Conservation (phyloP, 306 rosid genomes). For the Acacia crassicarpa region DNA sequence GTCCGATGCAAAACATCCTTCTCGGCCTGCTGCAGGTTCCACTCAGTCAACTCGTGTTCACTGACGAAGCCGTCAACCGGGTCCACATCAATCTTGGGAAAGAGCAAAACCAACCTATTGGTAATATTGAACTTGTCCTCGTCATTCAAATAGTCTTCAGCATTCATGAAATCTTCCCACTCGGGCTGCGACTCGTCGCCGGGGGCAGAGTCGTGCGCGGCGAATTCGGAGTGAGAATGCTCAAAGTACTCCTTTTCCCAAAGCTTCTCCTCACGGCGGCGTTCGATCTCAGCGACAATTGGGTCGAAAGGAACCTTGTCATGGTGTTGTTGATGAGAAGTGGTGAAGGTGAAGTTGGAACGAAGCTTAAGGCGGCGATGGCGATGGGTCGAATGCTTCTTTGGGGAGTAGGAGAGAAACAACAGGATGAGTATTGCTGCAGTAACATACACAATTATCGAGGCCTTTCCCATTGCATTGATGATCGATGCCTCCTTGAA, state of each 20-base stretch:
- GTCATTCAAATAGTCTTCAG: conserved; percentile 86
- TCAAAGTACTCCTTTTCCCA: conserved; percentile 82
- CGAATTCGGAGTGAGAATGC: conserved; percentile 50
- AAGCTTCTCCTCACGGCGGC: conserved; percentile 81
- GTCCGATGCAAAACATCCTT: conserved; percentile 79
- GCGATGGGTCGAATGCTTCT: conserved; percentile 45
- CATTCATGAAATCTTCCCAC: conserved; percentile 92
- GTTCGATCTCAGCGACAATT: conserved; percentile 82
- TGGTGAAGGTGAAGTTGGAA: conserved; percentile 68
- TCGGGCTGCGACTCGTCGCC: conserved; percentile 90
- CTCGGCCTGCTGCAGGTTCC: conserved; percentile 80
- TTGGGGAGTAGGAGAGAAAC: conserved; percentile 69
- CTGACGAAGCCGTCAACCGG: conserved; percentile 67
- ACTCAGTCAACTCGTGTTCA: conserved; percentile 71
- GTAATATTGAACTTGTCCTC: conserved; percentile 89
- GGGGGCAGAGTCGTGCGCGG: conserved; percentile 51
- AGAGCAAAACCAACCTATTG: conserved; percentile 54
- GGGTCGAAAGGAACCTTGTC: conserved; percentile 79
- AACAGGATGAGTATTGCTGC: conserved; percentile 54
- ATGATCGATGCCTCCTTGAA: background rate
- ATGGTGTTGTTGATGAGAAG: conserved; percentile 44
- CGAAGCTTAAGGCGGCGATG: conserved; percentile 95
- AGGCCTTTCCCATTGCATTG: conserved; percentile 63
- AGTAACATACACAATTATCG: conserved; percentile 58
- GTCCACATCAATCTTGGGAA: conserved; percentile 83